phyloP scores from a whole-genome alignment of 1,284 basidiomycete genomes.

The Thecaphora thlaspeos region DNA sequence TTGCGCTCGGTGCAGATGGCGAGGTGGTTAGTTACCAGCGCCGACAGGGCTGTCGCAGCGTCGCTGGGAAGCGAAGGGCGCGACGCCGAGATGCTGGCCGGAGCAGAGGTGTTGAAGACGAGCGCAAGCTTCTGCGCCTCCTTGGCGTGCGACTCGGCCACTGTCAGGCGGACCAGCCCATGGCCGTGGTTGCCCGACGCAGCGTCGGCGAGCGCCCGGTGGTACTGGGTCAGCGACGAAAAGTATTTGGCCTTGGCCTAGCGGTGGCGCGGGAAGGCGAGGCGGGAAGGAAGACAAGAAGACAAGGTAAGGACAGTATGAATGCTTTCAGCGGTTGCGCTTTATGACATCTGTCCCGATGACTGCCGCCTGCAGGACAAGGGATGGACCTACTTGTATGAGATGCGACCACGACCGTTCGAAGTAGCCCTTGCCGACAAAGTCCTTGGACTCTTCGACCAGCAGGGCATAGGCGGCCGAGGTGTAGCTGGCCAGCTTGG shows the following conservation, averaged over 20 bases:
- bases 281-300: too few relatives aligned
- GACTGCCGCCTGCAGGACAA: too few relatives aligned
- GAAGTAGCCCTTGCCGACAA: constrained; percentile 90
- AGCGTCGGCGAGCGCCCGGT: constrained; percentile 77
- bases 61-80: constrained; percentile 81
- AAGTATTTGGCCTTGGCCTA: constrained; percentile 92
- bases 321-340: too few relatives aligned
- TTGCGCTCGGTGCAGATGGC: constrained; percentile 75
- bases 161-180: constrained; percentile 74
- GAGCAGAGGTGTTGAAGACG: constrained; percentile 73
- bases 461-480: constrained; percentile 76
- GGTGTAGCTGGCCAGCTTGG: constrained; percentile 82
- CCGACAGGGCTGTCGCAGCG: constrained; percentile 72
- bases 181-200: constrained; percentile 80
- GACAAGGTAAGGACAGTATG: too few relatives aligned
- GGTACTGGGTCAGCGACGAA: constrained; percentile 79
- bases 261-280: too few relatives aligned
- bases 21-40: constrained; percentile 79
- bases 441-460: constrained; percentile 88
- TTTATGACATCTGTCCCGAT: too few relatives aligned
- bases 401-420: constrained; percentile 90
- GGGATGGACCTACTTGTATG: constrained; percentile 66
- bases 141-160: constrained; percentile 79
- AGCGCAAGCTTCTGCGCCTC: constrained; percentile 74
- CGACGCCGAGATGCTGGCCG: constrained; percentile 61